Evolutionary conservation across 345 rosid genomes (phyloP).

Genomic region (Iberis pinnata): DNA sequence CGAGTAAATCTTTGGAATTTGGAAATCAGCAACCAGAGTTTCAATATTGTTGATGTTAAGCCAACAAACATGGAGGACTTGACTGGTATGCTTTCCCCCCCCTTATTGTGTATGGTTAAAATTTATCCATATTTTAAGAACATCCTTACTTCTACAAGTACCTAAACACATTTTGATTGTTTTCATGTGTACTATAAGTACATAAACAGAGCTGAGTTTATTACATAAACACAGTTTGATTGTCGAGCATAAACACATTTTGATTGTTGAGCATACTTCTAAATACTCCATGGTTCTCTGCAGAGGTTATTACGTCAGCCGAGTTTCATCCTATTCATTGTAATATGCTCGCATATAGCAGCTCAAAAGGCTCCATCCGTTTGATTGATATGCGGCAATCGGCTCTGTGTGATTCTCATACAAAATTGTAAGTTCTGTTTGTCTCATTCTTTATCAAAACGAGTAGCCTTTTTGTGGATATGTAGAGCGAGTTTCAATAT

Average conservation of each 20-base stretch:
- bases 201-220: no score
- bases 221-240: no score
- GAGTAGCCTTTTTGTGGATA: not conserved
- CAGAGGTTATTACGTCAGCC: constrained; percentile 99
- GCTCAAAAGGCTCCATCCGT: constrained; percentile 98
- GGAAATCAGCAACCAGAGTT: constrained; percentile 97
- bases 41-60: constrained; percentile 95
- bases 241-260: not conserved
- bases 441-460: constrained; percentile 1
- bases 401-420: constrained; percentile 94
- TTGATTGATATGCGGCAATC: constrained; percentile 97
- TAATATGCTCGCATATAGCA: constrained; percentile 92
- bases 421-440: constrained; percentile 64
- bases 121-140: constrained; percentile 1
- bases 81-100: constrained; percentile 52
- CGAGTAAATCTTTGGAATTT: constrained; percentile 99
- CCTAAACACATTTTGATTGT: not conserved
- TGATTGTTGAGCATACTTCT: constrained; percentile 14
- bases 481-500: not conserved
- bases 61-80: constrained; percentile 99
- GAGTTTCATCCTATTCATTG: constrained; percentile 97
- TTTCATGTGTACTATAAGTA: constrained; percentile 1
- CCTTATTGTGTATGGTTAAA: not conserved
- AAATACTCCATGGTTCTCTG: constrained; percentile 23
- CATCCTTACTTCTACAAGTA: not conserved